phyloP scores from a whole-genome alignment of 2,329 filamentous ascomycete genomes.

The Akanthomyces dipterigenus region DNA sequence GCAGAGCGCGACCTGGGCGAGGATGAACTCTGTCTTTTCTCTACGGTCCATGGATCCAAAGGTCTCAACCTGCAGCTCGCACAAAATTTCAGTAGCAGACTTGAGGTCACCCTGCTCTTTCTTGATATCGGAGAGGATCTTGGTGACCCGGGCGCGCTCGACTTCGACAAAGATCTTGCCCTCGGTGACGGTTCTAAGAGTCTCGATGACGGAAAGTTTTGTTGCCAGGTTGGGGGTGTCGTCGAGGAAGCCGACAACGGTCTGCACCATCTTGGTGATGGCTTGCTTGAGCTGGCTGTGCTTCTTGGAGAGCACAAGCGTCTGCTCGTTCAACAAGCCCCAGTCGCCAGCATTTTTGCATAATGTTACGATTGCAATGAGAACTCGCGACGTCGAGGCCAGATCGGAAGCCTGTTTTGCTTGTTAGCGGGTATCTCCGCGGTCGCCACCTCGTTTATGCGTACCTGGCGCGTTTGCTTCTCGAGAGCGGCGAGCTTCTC shows the following conservation, averaged over 20 bases:
- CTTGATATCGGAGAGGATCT: slow-evolving; percentile 95
- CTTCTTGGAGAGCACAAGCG: slow-evolving; percentile 94
- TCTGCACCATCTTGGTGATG: slow-evolving; percentile 98
- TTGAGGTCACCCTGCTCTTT: slow-evolving; percentile 89
- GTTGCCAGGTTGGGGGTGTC: slow-evolving; percentile 77
- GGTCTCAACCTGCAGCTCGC: slow-evolving; percentile 96
- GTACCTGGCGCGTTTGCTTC: slow-evolving; percentile 94
- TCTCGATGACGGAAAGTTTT: slow-evolving; percentile 92
- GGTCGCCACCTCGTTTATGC: slow-evolving; percentile 13
- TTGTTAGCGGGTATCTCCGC: slow-evolving; percentile 19
- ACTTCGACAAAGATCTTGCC: slow-evolving; percentile 99
- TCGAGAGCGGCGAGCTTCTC: slow-evolving; percentile 89
- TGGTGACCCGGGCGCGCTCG: slow-evolving; percentile 90
- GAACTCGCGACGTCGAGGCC: slow-evolving; percentile 82
- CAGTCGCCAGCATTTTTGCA: slow-evolving; percentile 91
- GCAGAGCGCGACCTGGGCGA: slow-evolving; percentile 89
- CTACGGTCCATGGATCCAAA: slow-evolving; percentile 96
- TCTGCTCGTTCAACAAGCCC: slow-evolving; percentile 93
- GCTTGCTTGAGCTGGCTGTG: slow-evolving; percentile 99
- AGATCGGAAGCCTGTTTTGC: slow-evolving; percentile 79
- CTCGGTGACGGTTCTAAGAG: slow-evolving; percentile 90
- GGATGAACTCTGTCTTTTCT: slow-evolving; percentile 98
- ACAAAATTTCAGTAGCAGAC: slow-evolving; percentile 85
- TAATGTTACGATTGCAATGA: slow-evolving; percentile 85
- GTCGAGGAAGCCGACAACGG: slow-evolving; percentile 86